Evolutionary conservation across 2,329 filamentous ascomycete species (phyloP), one percentile per base, ranked within the genome.

Genomic region (Westerdykella aurantiaca): DNA sequence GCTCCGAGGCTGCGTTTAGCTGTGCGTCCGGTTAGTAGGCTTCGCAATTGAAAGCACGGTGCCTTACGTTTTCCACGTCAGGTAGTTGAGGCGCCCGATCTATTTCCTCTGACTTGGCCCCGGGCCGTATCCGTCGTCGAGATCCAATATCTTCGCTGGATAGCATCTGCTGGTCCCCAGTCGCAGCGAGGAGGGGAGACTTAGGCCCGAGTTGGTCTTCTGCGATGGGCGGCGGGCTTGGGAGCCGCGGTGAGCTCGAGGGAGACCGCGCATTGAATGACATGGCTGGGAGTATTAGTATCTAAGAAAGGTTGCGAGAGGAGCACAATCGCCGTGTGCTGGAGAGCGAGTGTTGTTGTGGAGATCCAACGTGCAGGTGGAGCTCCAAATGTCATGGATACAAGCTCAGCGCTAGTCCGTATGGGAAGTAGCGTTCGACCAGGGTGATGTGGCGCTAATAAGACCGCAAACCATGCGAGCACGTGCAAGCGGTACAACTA

Each of bases 1-100:
- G 81, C 68, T 96, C 93, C 66, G 97, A 98, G 37, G 93, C 87
- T 17, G 91, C 97, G 64, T 98, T 90, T 55, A 98, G 88, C 87
- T 96, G 51, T 34, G 21, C 41, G 39, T 43, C 14, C 34, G 37
- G 46, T 64, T 48, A 64, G 54, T 46, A 39, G 31, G 14, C n/a
- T 17, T 45, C 22, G 45, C 31, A 37, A 18, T 18, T 12, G 25
- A 16, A 23, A 23, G 39, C 18, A 21, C 22, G n/a, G 38, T 78
- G 52, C 18, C 18, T 21, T 66, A 94, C 89, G 75, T 96, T 87
- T 52, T 82, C 81, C 47, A 96, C 72, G 35, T 91, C 86, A 43
- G 96, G 79, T 49, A 97, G 74, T 13, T 93, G 91, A 53, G 91
- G 93, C 0, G 93, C 93, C 49, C 87, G 83, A 39, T 87, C 85